Base-by-base conservation (phyloP, 768 basidiomycete species). In the Mycena indigotica region DNA sequence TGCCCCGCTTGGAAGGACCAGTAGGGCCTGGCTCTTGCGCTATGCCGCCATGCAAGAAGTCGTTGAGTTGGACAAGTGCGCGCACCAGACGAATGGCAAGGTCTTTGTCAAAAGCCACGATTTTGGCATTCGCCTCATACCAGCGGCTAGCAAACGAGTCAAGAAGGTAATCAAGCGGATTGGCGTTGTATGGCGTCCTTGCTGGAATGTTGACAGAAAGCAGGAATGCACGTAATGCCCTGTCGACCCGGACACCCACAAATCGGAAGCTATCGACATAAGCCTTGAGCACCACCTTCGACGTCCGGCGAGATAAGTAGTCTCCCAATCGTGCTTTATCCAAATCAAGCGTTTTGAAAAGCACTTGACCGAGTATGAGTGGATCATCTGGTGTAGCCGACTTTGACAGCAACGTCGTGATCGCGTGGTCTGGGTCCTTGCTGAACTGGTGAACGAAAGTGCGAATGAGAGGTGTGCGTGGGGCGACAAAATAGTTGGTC, bases 201-300 rank as follows among this genome's bases (percentile, higher is more conserved):
- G 66, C 71, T 57, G 84, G 80, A 35, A 86, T 63, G 64, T 89
- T 80, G 32, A 98, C 70, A 5, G 94, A 88, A 65, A 93, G 84
- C 57, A 98, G 75, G 77, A 98, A 98, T 49, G 88, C 83, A 52
- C 96, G 86, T 53, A 99, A 77, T 10, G 95, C 95, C 59, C 88
- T 87, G 75, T 98, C 95, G 57, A 98, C 84, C 61, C 92, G 79
- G 45, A 96, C 74, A 8, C 90, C 89, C 2, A 82, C 75, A 68
- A 97, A 93, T 26, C 91, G 87, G 72, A 98, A 98, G 57, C 83
- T 84, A 68, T 94, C 94, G 58, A 98, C 78, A 71, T 88, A 99
- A 15, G 89, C 84, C 66, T 88, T 88, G 41, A 98, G 77, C 28
- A 93, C 85, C 40, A 81, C 72, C 67, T 88, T 89, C 53, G 91